phyloP scores from a whole-genome alignment of 2,329 filamentous ascomycete genomes.

The Calonectria montana region DNA sequence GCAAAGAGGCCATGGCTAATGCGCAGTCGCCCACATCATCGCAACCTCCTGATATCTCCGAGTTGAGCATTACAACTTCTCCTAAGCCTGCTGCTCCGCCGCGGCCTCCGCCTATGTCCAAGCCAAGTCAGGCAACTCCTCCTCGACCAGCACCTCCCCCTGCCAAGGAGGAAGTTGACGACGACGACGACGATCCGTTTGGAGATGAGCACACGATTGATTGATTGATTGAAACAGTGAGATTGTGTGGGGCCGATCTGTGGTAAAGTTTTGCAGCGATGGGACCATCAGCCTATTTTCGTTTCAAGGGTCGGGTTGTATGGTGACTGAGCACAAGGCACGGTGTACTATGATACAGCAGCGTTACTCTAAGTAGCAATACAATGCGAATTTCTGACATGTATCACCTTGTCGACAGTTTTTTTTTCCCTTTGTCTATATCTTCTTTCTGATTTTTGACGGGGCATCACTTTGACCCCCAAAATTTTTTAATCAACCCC shows the following conservation, averaged over 20 bases:
- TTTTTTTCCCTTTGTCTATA: background rate
- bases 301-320: background rate
- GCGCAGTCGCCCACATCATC: constrained; percentile 52
- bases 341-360: background rate
- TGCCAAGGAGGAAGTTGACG: constrained; percentile 59
- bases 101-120: constrained; percentile 41
- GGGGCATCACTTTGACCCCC: background rate
- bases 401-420: background rate
- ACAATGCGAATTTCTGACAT: background rate
- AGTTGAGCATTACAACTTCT: constrained; percentile 55
- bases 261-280: constrained; percentile 38
- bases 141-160: constrained; percentile 27
- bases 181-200: constrained; percentile 90
- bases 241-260: constrained; percentile 44
- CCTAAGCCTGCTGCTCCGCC: constrained; percentile 60
- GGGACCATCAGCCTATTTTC: background rate
- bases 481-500: background rate
- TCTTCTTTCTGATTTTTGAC: background rate
- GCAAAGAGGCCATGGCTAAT: constrained; percentile 58
- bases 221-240: constrained; percentile 53
- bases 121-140: constrained; percentile 31
- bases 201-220: constrained; percentile 81
- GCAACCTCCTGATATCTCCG: constrained; percentile 56
- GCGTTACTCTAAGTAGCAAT: background rate
- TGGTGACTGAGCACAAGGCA: background rate